Percentiles rank a stretch among this genome's conserved stretches.
Conservation (phyloP, 768 basidiomycete genomes). For the Boletus sp. region DNA sequence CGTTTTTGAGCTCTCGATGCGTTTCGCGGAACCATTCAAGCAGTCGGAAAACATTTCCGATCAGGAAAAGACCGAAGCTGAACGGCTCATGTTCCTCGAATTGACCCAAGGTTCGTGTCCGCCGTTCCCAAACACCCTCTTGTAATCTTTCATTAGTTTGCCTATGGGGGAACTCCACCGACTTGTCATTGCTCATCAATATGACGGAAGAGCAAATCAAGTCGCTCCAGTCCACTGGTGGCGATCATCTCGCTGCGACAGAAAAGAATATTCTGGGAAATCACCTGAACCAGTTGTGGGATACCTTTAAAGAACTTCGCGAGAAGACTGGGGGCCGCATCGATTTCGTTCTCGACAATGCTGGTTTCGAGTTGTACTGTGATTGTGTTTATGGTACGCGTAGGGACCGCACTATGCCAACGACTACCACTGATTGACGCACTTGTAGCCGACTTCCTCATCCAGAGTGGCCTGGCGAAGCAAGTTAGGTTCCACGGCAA, state of each 20-base stretch:
- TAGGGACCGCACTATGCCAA: not conserved
- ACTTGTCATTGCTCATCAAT: slow-evolving; percentile 90
- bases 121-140: not conserved
- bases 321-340: slow-evolving; percentile 70
- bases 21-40: slow-evolving; percentile 84
- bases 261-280: slow-evolving; percentile 97
- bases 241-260: slow-evolving; percentile 91
- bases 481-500: slow-evolving; percentile 94
- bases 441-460: slow-evolving; percentile 79
- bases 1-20: slow-evolving; percentile 89
- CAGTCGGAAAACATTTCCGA: slow-evolving; percentile 50
- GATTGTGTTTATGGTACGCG: slow-evolving; percentile 78
- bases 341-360: slow-evolving; percentile 83
- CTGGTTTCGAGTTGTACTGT: slow-evolving; percentile 80
- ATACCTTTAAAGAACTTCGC: slow-evolving; percentile 64
- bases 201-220: slow-evolving; percentile 99
- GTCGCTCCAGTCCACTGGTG: slow-evolving; percentile 91
- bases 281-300: slow-evolving; percentile 69
- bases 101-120: slow-evolving; percentile 72
- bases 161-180: slow-evolving; percentile 96
- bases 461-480: slow-evolving; percentile 82
- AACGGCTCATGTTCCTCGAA: slow-evolving; percentile 86
- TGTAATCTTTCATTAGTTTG: slow-evolving; percentile 55
- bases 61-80: slow-evolving; percentile 59
- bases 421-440: not conserved